Conservation (phyloP, 2,329 filamentous ascomycete species). For the Hypoxylon sp. region DNA sequence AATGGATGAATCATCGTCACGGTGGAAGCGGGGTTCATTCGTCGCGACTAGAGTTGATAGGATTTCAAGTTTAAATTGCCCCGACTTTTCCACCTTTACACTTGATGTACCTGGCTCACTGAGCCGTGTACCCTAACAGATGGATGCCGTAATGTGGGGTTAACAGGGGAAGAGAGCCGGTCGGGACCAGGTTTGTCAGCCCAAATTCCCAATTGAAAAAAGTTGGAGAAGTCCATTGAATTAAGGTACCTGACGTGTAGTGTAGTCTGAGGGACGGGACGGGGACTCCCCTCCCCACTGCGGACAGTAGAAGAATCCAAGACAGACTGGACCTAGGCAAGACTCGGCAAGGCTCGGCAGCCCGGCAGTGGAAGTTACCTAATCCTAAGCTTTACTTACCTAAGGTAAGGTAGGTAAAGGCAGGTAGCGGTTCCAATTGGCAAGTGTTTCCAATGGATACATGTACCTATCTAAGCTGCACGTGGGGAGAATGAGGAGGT, state of each 20-base stretch:
- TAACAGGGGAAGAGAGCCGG: constrained; percentile 15
- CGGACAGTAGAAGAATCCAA: constrained; percentile 3
- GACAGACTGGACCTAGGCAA: neutral
- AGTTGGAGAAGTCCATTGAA: constrained; percentile 22
- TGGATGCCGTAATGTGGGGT: constrained; percentile 27
- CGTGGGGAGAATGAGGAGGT: constrained; percentile 19
- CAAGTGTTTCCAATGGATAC: neutral
- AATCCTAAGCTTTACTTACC: neutral
- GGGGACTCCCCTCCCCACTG: neutral
- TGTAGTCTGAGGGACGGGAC: constrained; percentile 1
- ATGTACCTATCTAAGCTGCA: neutral
- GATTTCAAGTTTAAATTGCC: constrained; percentile 34
- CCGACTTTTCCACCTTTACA: constrained; percentile 17
- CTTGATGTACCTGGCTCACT: neutral
- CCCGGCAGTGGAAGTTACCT: constrained; percentile 5
- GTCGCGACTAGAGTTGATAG: constrained; percentile 18
- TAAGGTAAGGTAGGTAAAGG: no score
- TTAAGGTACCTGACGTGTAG: neutral
- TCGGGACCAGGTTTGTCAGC: neutral
- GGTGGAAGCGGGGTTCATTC: constrained; percentile 27
- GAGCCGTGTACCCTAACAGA: constrained; percentile 4
- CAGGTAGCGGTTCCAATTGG: neutral
- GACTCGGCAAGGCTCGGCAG: constrained; percentile 21
- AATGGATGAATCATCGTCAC: constrained; percentile 29
- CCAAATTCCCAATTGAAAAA: constrained; percentile 14